A percentile compares a stretch with the other conserved stretches of the same genome.
Evolutionary conservation across 2,329 filamentous ascomycete species (phyloP).

Genomic region (Ambrosiella xylebori): DNA sequence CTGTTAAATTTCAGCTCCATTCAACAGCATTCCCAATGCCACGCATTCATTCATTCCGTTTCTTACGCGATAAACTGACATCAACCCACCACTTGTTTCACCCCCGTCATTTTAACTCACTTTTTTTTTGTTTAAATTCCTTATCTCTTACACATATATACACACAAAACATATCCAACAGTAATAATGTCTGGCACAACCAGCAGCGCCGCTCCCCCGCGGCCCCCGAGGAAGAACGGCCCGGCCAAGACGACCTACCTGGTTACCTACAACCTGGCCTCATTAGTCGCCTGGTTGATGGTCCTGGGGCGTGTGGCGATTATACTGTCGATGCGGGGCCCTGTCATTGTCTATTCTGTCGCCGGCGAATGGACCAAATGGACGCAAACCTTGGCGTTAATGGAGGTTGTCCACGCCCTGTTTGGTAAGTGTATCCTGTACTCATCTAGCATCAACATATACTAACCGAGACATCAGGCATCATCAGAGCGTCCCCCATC

Average conservation of each 20-base stretch:
- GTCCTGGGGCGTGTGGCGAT: constrained; percentile 52
- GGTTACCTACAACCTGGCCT: constrained; percentile 68
- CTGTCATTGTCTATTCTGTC: constrained; percentile 40
- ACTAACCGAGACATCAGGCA: constrained; percentile 32
- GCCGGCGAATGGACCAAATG: constrained; percentile 53
- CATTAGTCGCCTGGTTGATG: constrained; percentile 58
- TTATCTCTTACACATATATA: too few relatives aligned
- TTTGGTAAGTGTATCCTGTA: constrained; percentile 36
- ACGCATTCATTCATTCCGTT: too few relatives aligned
- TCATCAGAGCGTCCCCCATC: constrained; percentile 69
- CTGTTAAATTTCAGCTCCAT: too few relatives aligned
- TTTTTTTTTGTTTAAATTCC: background rate
- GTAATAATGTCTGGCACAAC: constrained; percentile 2
- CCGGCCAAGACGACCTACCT: constrained; percentile 50
- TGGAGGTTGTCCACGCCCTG: constrained; percentile 72
- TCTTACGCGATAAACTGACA: too few relatives aligned
- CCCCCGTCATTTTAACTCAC: background rate
- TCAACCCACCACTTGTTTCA: background rate
- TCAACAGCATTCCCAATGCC: too few relatives aligned
- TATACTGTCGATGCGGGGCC: constrained; percentile 36
- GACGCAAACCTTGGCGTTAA: constrained; percentile 66
- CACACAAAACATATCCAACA: background rate
- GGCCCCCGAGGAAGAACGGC: constrained; percentile 11
- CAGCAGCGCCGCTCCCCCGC: constrained; percentile 16
- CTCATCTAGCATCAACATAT: background rate